Evolutionary conservation across 495 filamentous ascomycete species (phyloP), one percentile per base, ranked within the genome.

Genomic region (Staphylotrichum tortipilum): DNA sequence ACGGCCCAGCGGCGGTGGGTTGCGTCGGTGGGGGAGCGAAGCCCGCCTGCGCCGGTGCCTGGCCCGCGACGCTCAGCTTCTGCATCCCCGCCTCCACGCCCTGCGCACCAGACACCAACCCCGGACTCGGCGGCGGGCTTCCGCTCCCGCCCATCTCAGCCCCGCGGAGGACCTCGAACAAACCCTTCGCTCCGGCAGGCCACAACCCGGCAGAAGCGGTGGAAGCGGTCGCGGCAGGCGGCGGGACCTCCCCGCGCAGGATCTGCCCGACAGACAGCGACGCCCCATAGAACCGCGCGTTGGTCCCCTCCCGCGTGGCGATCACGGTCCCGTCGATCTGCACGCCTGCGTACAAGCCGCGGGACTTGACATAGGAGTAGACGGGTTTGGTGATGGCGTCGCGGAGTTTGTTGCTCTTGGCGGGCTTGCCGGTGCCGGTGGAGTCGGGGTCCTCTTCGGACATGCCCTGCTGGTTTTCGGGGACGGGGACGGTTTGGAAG

Each of bases 311-410:
- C 11, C 87, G 75, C 66, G 88, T 84, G 41, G 88, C 80, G 50
- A 92, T 72, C 26, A 89, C 76, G 0, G 85, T 89, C 1, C 87
- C 87, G 56, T 90, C 86, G 37, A 89, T 70, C 49, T 86, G 83
- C 9, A 89, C 74, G 19, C 86, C 85, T 5, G 83, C 85, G 52
- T 88, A 89, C 30, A 90, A 74, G 4, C 87, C 87, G 33, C 86
- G 77, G 53, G 78, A 85, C 68, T 89, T 89, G 70, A 90, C 77
- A 57, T 92, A 92, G 30, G 80, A 86, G 73, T 83, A 90, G 10
- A 89, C 75, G 1, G 87, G 85, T 48, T 63, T 69, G 19, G 58
- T 58, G 46, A 66, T 40, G 18, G 52, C 56, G 15, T 63, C 62
- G n/a, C 56, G 47, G 34, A 65, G 57, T 39, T 52, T 45, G 23